Conservation (phyloP, 2,329 filamentous ascomycete genomes). For the Diaporthe citriasiana region DNA sequence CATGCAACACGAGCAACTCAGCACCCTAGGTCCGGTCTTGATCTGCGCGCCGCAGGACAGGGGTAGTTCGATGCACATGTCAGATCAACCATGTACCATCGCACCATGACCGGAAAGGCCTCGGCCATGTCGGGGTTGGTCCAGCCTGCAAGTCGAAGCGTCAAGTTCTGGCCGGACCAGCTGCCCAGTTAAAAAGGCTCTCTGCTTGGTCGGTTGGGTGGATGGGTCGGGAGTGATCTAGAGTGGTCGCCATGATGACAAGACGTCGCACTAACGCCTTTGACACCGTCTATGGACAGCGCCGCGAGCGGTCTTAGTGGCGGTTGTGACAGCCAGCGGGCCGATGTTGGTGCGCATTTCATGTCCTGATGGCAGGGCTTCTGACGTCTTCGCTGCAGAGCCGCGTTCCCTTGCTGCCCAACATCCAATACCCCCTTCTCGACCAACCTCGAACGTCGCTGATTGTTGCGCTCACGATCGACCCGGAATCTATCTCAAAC, state of each 20-base stretch:
- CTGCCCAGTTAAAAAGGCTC: neutral
- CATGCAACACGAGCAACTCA: too few relatives aligned
- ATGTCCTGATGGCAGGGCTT: neutral
- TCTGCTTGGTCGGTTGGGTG: too few relatives aligned
- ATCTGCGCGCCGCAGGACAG: neutral
- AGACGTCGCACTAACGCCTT: conserved; percentile 1
- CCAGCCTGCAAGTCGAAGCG: neutral
- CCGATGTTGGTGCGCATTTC: conserved; percentile 25
- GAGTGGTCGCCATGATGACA: conserved; percentile 14
- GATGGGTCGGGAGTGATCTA: neutral
- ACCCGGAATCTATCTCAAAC: neutral
- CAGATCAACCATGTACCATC: neutral
- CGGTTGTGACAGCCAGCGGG: conserved; percentile 17
- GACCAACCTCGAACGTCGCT: neutral
- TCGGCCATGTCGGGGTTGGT: neutral
- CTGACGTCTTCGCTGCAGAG: conserved; percentile 1
- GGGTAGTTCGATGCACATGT: conserved; percentile 11
- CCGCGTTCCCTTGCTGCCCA: neutral
- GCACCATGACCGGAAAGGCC: neutral
- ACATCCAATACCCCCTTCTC: too few relatives aligned
- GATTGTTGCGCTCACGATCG: neutral
- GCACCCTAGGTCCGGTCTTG: neutral
- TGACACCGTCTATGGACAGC: neutral
- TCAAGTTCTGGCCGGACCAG: neutral
- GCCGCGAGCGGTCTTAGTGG: neutral